Percentiles rank a stretch among this genome's conserved stretches.
These are phyloP conservation scores for Grigorovia yakushimaensis DNA, from an alignment of 805 yeast species.

Conservation along the genomic window DNA sequence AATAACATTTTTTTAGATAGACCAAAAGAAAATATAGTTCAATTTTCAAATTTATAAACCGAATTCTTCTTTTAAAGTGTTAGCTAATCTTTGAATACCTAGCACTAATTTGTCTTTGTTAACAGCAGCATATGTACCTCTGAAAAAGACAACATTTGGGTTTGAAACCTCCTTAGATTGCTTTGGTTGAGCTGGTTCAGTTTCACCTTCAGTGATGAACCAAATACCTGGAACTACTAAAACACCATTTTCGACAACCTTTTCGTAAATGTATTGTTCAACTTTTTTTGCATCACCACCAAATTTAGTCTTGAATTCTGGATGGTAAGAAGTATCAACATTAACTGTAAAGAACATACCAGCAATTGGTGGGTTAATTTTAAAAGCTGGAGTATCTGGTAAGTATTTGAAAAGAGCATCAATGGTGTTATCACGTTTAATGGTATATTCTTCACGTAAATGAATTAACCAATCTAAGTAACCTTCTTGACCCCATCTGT, in stretches of 20 bases:
- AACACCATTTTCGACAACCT: constrained; percentile 48
- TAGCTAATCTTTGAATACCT: constrained; percentile 62
- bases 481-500: constrained; percentile 85
- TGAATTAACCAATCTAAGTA: constrained; percentile 85
- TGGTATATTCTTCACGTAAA: constrained; percentile 72
- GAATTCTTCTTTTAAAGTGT: constrained; percentile 50
- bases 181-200: constrained; percentile 47
- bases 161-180: constrained; percentile 34
- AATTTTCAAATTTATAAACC: constrained; percentile 1
- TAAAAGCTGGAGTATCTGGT: constrained; percentile 23
- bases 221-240: constrained; percentile 78
- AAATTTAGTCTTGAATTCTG: constrained; percentile 51
- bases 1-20: too few species aligned
- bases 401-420: constrained; percentile 58
- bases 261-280: constrained; percentile 54
- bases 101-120: constrained; percentile 50
- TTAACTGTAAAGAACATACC: constrained; percentile 79
- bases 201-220: constrained; percentile 53
- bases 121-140: constrained; percentile 86
- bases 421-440: constrained; percentile 78
- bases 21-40: too few species aligned
- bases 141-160: constrained; percentile 51
- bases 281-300: constrained; percentile 52
- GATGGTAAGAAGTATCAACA: constrained; percentile 73
- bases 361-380: constrained; percentile 56